Evolutionary conservation across 164 flowering plant genomes (phyloP), one percentile per base, ranked within the genome.

Genomic region (Annona cherimola): DNA sequence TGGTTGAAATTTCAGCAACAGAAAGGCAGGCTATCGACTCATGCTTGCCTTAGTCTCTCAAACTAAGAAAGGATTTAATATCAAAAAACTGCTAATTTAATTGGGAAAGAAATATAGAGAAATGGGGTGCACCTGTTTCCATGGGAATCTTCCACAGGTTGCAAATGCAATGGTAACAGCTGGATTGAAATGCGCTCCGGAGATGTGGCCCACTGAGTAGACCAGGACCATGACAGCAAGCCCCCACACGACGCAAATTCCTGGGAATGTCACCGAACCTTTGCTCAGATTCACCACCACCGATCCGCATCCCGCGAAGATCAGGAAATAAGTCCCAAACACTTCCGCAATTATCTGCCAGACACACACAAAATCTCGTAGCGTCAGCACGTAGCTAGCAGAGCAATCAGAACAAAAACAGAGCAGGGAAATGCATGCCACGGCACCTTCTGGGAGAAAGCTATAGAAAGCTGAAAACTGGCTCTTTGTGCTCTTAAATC

Each of bases 181-280:
- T 1, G 91, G 91, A 67, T 87, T 87, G 67, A 87, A 82, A 68
- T 87, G 91, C 9, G 89, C 89, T 12, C 91, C 89, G 35, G 91
- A 87, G 62, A 87, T 83, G 57, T 87, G 91, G n/a, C 89, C 87
- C 6, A 81, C 77, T 5, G 89, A 77, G 73, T 88, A 86, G 9
- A 85, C 81, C 87, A 88, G 76, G 57, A 83, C 88, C 89, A 83
- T 83, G 70, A 88, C 87, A n/a, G 70, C 85, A 5, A 83, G 75
- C 0, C 91, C 93, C 88, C 90, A 89, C 20, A 78, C 82, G 1
- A 86, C 76, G 12, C 87, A 65, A 20, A 87, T 79, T 20, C 90
- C 89, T 1, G 89, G 88, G 18, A 80, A 69, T 0, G 88, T 78
- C 19, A 87, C 75, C 20, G 75, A 71, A 66, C 76, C 83, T 20